A percentile compares a stretch with the other conserved stretches of the same genome.
Evolutionary conservation across 2,329 filamentous ascomycete genomes (phyloP).

Genomic region (Pyrenochaeta sp.): DNA sequence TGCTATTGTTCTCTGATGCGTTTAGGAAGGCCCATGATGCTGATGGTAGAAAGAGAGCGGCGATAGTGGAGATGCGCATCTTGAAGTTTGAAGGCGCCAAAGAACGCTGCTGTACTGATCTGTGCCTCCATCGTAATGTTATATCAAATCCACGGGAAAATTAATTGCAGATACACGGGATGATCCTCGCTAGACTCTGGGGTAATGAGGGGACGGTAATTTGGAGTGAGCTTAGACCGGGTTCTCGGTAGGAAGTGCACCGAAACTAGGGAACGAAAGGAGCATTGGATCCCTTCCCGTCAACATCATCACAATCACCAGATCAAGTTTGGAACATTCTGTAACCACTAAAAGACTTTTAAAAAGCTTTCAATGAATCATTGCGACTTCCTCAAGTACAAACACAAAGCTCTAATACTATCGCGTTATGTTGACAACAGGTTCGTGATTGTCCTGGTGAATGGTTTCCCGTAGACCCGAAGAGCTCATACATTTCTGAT

Average conservation of each 20-base stretch:
- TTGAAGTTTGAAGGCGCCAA: slow-evolving; percentile 3
- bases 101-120: not conserved
- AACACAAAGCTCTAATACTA: too few relatives aligned
- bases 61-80: slow-evolving; percentile 21
- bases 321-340: too few relatives aligned
- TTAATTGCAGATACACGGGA: slow-evolving; percentile 16
- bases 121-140: slow-evolving; percentile 10
- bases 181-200: slow-evolving; percentile 19
- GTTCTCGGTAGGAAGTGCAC: slow-evolving; percentile 23
- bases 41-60: slow-evolving; percentile 19
- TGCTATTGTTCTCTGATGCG: slow-evolving; percentile 26
- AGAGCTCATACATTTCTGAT: too few relatives aligned
- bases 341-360: too few relatives aligned
- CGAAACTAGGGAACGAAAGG: slow-evolving; percentile 12
- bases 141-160: slow-evolving; percentile 32
- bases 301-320: too few relatives aligned
- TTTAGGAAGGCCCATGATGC: slow-evolving; percentile 24
- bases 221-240: slow-evolving; percentile 18
- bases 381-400: too few relatives aligned
- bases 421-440: too few relatives aligned
- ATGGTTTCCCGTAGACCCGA: too few relatives aligned
- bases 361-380: too few relatives aligned
- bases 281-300: not conserved
- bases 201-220: slow-evolving; percentile 25
- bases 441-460: too few relatives aligned